Evolutionary conservation across 2,329 filamentous ascomycete genomes (phyloP).

Genomic region (Drechslerella dactyloides): DNA sequence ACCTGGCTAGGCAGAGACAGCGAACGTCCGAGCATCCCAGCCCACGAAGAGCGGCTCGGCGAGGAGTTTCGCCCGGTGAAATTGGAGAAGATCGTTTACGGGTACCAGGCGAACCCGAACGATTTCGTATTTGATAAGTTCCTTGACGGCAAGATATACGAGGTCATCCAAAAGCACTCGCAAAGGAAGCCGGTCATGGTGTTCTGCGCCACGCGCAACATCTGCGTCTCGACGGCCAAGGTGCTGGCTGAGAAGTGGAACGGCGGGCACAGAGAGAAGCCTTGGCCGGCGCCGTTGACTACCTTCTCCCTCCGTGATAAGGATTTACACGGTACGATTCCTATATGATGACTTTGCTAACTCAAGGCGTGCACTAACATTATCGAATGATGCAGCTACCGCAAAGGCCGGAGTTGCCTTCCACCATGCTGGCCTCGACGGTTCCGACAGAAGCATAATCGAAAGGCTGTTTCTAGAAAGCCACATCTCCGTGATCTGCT

Average conservation of each 20-base stretch:
- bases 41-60: slow-evolving; percentile 72
- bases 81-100: slow-evolving; percentile 76
- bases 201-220: slow-evolving; percentile 79
- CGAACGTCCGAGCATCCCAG: slow-evolving; percentile 67
- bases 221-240: slow-evolving; percentile 71
- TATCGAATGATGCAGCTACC: slow-evolving; percentile 36
- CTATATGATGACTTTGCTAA: slow-evolving; percentile 54
- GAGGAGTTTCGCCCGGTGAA: slow-evolving; percentile 81
- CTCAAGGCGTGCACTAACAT: background rate
- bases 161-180: slow-evolving; percentile 70
- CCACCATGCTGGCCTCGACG: slow-evolving; percentile 78
- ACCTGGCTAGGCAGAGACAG: slow-evolving; percentile 75
- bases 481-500: slow-evolving; percentile 80
- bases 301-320: slow-evolving; percentile 64
- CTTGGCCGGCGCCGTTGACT: slow-evolving; percentile 69
- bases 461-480: slow-evolving; percentile 73
- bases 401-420: slow-evolving; percentile 73
- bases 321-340: slow-evolving; percentile 66
- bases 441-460: slow-evolving; percentile 68
- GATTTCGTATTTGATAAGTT: slow-evolving; percentile 78
- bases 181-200: slow-evolving; percentile 78
- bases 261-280: slow-evolving; percentile 62
- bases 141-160: slow-evolving; percentile 69
- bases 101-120: slow-evolving; percentile 69
- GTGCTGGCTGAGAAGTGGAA: slow-evolving; percentile 72